Base-by-base conservation (phyloP, 352 stramenopile species). In the Phytophthora capsici region DNA sequence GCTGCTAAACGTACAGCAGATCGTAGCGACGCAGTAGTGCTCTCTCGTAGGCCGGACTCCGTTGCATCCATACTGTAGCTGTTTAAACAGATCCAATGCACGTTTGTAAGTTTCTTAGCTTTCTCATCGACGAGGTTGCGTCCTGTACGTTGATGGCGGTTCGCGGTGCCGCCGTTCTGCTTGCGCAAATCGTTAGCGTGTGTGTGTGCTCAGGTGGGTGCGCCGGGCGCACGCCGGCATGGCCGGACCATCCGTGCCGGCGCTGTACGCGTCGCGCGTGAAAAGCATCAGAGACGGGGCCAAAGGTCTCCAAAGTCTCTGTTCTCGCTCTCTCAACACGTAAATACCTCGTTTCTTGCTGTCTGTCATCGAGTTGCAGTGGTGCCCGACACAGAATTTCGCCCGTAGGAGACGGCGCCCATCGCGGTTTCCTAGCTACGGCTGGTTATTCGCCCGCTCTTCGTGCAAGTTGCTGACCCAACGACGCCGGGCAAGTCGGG, bases 361-460 rank as follows among this genome's bases (percentile, higher is more conserved):
- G 34, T 28, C 51, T 57, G 60, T 68, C 60, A 68, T 68, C 44
- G 41, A 20, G 34, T 60, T 66, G 48, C 47, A 60, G 40, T 65
- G 17, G 34, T 47, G 60, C 28, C 45, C 48, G 47, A 44, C 58
- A 57, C 59, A 68, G 26, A 58, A 38, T 30, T 28, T 59, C n/a
- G 43, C 36, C 47, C 9, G 19, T 19, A 52, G 54, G 34, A 62
- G 59, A 34, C 40, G 8, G 19, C 65, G 47, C 63, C 63, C 63
- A 70, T 70, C 63, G 58, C 57, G 41, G 48, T 57, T 34, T 48
- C n/a, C 48, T 41, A 32, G 53, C 60, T 20, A 28, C 43, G 47
- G 47, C 34, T 62, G 63, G 53, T 48, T 54, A 26, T 70, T 47
- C 55, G 55, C 60, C 49, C 55, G 62, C 40, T 40, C 45, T 65